Base-by-base conservation (phyloP, 495 filamentous ascomycete species). In the Hyphodiscus hymeniophilus region DNA sequence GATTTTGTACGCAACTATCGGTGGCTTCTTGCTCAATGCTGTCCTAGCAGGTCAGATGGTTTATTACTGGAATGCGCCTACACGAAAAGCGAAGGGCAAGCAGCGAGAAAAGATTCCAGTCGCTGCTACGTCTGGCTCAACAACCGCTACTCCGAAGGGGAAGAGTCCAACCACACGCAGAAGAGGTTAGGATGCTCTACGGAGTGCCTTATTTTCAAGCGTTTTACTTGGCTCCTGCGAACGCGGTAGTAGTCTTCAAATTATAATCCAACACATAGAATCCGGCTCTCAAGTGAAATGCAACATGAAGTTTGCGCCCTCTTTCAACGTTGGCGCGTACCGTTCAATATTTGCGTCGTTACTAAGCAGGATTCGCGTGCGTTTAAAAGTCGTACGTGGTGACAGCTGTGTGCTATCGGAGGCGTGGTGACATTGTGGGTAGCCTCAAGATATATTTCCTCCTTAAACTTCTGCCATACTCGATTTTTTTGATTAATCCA, bases 1-100 rank as follows among this genome's bases (percentile, higher is more conserved):
- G 47, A 96, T 98, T 55, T 76, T 98, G 13, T 95, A 91, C 63
- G 84, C 89, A 18, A 96, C 92, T 73, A 64, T 96, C 38, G 87
- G 86, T 2, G 94, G 85, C 18, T 95, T 94, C 62, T 67, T 73
- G 24, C 78, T 98, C 55, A 98, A 98, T 67, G 67, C 82, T 51
- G 75, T 98, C 46, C 69, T 97, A 47, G 92, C 88, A 3, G 67
- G 69, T 38, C 92, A 98, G 72, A 95, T 97, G 89, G 63, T 91
- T 8, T 95, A 89, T 67, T 97, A 96, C 70, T 98, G 92, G 92
- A 95, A 95, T 58, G 74, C 72, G 49, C 74, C 80, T 17, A 36
- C 47, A 11, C 47, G 36, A 24, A 51, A 51, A 24, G 35, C 42
- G 1, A 51, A 50, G 39, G 46, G 50, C 7, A 53, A 45, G 31